Evolutionary conservation across 1,139 yeast genomes (phyloP).

Genomic region (Yamadazyma jaroonii): DNA sequence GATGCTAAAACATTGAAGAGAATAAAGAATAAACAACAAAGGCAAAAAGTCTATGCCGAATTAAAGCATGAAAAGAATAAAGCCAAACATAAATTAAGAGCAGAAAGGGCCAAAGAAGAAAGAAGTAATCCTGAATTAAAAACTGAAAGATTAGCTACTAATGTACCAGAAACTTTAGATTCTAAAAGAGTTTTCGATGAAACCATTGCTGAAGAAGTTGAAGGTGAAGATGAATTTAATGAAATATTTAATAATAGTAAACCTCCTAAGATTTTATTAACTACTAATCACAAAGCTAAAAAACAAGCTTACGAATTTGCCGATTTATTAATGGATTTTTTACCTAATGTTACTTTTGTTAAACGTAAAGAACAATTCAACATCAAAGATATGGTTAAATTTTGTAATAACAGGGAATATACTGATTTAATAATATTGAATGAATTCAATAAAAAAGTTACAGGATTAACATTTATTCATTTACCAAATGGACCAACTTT

Average conservation of each 20-base stretch:
- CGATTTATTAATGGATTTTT: slow-evolving; percentile 75
- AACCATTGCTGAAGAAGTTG: slow-evolving; percentile 67
- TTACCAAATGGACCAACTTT: slow-evolving; percentile 94
- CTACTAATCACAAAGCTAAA: slow-evolving; percentile 84
- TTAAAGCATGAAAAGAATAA: slow-evolving; percentile 74
- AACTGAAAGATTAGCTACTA: slow-evolving; percentile 73
- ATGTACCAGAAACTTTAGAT: slow-evolving; percentile 87
- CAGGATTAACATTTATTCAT: slow-evolving; percentile 89
- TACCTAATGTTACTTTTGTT: slow-evolving; percentile 84
- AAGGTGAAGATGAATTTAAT: slow-evolving; percentile 81
- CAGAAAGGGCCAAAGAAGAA: slow-evolving; percentile 80
- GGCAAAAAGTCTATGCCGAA: slow-evolving; percentile 77
- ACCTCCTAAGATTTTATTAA: slow-evolving; percentile 77
- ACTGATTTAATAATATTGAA: slow-evolving; percentile 86
- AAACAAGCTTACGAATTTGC: slow-evolving; percentile 90
- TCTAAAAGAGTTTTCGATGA: slow-evolving; percentile 88
- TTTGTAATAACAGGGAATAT: slow-evolving; percentile 76
- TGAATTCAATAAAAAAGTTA: slow-evolving; percentile 89
- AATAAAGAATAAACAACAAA: slow-evolving; percentile 71
- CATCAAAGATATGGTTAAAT: slow-evolving; percentile 82
- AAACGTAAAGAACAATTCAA: slow-evolving; percentile 80
- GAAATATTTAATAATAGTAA: slow-evolving; percentile 54
- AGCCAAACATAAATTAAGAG: slow-evolving; percentile 71
- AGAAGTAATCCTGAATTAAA: slow-evolving; percentile 75
- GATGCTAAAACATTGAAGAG: slow-evolving; percentile 31